These are phyloP conservation scores for Knufia petricola DNA, from an alignment of 2,329 filamentous ascomycete genomes.

Conservation along the genomic window DNA sequence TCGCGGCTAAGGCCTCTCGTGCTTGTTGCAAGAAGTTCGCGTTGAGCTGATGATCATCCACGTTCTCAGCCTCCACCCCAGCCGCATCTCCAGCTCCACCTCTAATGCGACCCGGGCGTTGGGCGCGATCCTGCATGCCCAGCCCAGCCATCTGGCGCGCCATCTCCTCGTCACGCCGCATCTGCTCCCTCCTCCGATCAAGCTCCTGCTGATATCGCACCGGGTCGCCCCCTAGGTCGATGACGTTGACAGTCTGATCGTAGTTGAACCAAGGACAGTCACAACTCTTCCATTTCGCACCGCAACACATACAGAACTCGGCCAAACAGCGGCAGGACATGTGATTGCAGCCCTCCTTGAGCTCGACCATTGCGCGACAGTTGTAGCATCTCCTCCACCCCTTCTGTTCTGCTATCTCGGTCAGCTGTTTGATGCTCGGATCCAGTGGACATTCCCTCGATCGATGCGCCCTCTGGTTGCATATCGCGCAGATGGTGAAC, in stretches of 20 bases:
- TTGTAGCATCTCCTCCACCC: conserved; percentile 73
- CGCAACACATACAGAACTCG: conserved; percentile 82
- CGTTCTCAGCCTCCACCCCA: conserved; percentile 13
- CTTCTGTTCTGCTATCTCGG: conserved; percentile 58
- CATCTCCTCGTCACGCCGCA: conserved; percentile 41
- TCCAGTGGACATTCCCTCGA: conserved; percentile 57
- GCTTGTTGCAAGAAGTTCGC: conserved; percentile 44
- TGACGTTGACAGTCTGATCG: conserved; percentile 37
- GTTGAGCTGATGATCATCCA: conserved; percentile 45
- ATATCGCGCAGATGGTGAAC: conserved; percentile 63
- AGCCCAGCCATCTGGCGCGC: conserved; percentile 44
- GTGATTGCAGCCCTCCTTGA: conserved; percentile 76
- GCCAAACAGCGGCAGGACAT: conserved; percentile 79
- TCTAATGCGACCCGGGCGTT: conserved; percentile 17
- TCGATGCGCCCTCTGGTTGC: conserved; percentile 65
- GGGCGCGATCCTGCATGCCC: conserved; percentile 21
- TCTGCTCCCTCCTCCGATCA: conserved; percentile 39
- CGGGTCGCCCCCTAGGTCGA: conserved; percentile 35
- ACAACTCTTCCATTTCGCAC: conserved; percentile 70
- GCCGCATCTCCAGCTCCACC: conserved; percentile 12
- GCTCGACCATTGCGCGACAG: conserved; percentile 66
- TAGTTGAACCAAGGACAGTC: conserved; percentile 73
- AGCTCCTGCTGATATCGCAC: conserved; percentile 40
- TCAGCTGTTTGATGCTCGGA: conserved; percentile 30
- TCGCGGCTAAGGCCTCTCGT: conserved; percentile 27